Base-by-base conservation (phyloP, 2,329 filamentous ascomycete genomes). In the Bimuria novae-zelandiae region DNA sequence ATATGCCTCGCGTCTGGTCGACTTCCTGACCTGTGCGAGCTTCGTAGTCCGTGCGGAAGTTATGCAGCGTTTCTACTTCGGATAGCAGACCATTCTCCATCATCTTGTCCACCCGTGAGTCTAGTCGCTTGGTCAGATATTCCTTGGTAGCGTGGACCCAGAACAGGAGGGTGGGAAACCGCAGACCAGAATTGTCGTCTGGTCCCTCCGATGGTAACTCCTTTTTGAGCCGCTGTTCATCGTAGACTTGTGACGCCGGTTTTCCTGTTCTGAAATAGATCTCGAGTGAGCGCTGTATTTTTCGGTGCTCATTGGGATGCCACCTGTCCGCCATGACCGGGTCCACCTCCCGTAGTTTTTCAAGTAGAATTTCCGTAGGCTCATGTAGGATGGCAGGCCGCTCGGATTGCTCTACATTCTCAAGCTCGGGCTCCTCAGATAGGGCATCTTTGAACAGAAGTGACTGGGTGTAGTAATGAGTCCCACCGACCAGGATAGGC, bases 401-500 rank as follows among this genome's bases (percentile, higher is more conserved):
- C 1, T 67, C 54, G 22, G 48, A 63, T n/a, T 30, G 21, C 19
- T 64, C 60, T 11, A 64, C 55, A 22, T 64, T 51, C 10, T 69
- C 56, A 57, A 73, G 61, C 4, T 63, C 66, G 2, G 78, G 70
- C 11, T 78, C 75, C 19, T 77, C 77, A 1, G 89, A 79, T 6
- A 92, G 73, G 14, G 82, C 81, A 59, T 92, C 86, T 29, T 89
- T 83, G 70, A 97, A 96, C 3, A 99, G 80, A 14, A 99, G 80
- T 0, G 90, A 86, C 65, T 97, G 92, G 0, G 90, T 89, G 69
- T 99, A 99, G 76, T 97, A 99, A 67, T 96, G 91, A 10, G 93
- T 96, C 7, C 94, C 94, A 22, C 94, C 94, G 1, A 97, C 94
- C 0, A 99, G 77, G 23, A 99, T 92, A 0, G 94, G 94, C 11